Evolutionary conservation across 345 rosid genomes (phyloP).

Genomic region (Ceriops zippeliana): DNA sequence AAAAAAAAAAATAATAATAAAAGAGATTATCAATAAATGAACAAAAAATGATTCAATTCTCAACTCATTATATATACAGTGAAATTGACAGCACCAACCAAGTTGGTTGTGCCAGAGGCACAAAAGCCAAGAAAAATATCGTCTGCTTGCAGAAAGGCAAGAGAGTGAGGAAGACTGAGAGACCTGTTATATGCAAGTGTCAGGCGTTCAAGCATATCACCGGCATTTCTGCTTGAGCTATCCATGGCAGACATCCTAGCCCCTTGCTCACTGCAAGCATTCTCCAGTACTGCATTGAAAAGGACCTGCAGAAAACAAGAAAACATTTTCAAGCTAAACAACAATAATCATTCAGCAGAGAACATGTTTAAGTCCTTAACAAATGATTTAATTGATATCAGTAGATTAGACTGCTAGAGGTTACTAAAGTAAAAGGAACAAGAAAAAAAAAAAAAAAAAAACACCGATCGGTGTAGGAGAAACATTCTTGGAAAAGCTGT

Average conservation of each 20-base stretch:
- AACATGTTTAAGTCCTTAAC: neutral
- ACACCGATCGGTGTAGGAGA: no score
- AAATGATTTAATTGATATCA: neutral
- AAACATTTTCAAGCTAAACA: slow-evolving; percentile 5
- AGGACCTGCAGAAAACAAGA: slow-evolving; percentile 42
- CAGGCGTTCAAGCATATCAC: slow-evolving; percentile 94
- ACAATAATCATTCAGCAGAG: neutral
- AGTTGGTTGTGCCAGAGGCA: neutral
- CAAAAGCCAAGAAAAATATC: neutral
- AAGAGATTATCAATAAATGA: neutral
- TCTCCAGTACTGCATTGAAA: slow-evolving; percentile 95
- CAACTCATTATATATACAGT: no score
- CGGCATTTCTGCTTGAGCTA: slow-evolving; percentile 98
- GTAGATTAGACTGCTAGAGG: neutral
- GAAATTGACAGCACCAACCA: neutral
- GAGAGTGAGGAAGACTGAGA: slow-evolving; percentile 13
- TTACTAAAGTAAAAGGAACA: no score
- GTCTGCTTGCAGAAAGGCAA: neutral
- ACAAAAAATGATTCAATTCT: neutral
- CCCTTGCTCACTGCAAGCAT: slow-evolving; percentile 38
- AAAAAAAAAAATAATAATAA: neutral
- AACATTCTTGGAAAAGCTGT: no score
- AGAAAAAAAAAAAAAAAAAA: no score
- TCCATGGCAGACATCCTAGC: slow-evolving; percentile 66
- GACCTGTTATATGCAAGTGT: slow-evolving; percentile 44